A percentile compares a stretch with the other conserved stretches of the same genome.
Evolutionary conservation across 2,329 filamentous ascomycete genomes (phyloP).

Genomic region (Diaporthe aspalathi): DNA sequence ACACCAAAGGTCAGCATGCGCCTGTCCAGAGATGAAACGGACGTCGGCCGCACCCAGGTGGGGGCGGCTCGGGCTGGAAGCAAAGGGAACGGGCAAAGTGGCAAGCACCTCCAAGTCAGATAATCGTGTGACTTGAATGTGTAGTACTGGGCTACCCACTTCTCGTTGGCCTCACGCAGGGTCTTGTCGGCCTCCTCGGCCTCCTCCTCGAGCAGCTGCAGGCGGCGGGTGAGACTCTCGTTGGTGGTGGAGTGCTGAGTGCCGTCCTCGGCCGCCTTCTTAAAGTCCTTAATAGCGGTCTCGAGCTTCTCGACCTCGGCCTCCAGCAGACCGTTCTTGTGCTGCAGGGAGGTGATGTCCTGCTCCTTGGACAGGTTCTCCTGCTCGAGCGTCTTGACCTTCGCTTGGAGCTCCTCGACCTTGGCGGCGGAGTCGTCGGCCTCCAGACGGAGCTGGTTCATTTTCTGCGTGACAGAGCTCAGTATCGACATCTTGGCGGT

Average conservation of each 20-base stretch:
- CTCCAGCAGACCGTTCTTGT: conserved; percentile 95
- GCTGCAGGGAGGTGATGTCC: conserved; percentile 94
- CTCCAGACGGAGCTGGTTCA: conserved; percentile 94
- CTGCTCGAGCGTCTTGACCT: conserved; percentile 91
- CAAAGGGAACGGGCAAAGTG: conserved; percentile 36
- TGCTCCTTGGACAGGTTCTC: conserved; percentile 97
- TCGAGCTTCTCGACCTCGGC: conserved; percentile 93
- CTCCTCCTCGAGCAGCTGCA: conserved; percentile 98
- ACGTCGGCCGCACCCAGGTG: not conserved
- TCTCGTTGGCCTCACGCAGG: conserved; percentile 96
- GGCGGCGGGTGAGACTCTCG: conserved; percentile 89
- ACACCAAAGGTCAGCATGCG: conserved; percentile 38
- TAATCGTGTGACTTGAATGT: conserved; percentile 40
- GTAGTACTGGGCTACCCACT: conserved; percentile 71
- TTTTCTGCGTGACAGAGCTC: conserved; percentile 73
- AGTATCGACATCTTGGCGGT: conserved; percentile 41
- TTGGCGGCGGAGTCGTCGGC: conserved; percentile 85
- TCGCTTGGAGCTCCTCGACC: conserved; percentile 86
- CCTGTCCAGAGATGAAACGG: not conserved
- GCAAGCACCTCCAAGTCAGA: conserved; percentile 41
- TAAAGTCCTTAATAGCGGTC: conserved; percentile 82
- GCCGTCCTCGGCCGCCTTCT: conserved; percentile 86
- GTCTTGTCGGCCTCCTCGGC: conserved; percentile 97
- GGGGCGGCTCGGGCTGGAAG: not conserved
- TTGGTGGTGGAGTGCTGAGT: conserved; percentile 87